Percentiles rank a stretch among this genome's conserved stretches.
These are phyloP conservation scores for Funneliformis caledonium DNA, from an alignment of 371 early-diverging fungal genomes.

Conservation along the genomic window DNA sequence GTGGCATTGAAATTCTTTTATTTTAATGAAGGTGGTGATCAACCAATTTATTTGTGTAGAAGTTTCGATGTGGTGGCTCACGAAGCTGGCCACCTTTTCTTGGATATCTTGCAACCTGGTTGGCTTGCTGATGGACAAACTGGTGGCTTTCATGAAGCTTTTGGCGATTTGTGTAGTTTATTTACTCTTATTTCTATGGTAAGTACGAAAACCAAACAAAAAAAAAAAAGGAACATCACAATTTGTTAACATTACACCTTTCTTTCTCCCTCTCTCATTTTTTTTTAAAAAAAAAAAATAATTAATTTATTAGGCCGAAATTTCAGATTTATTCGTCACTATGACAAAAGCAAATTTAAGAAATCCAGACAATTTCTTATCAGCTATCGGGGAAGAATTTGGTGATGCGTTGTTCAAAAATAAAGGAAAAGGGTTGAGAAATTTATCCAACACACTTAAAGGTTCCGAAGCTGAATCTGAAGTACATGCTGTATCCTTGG, in stretches of 20 bases:
- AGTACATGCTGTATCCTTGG: conserved; percentile 16
- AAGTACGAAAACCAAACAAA: neutral
- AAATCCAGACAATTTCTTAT: conserved; percentile 1
- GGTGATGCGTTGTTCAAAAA: conserved; percentile 1
- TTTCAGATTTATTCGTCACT: neutral
- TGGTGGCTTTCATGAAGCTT: conserved; percentile 26
- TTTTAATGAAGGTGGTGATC: neutral
- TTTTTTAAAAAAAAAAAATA: no score
- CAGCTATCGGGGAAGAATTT: conserved; percentile 30
- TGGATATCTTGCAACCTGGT: neutral
- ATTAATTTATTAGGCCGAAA: neutral
- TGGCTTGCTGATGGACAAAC: conserved; percentile 17
- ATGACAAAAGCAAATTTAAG: conserved; percentile 11
- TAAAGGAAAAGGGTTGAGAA: conserved; percentile 27
- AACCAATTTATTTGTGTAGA: conserved; percentile 11
- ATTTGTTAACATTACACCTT: neutral
- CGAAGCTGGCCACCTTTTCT: neutral
- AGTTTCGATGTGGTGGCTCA: conserved; percentile 17
- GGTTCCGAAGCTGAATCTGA: neutral
- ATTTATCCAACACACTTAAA: conserved; percentile 2
- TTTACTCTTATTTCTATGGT: conserved; percentile 21
- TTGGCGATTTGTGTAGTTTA: conserved; percentile 15
- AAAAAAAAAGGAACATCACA: neutral
- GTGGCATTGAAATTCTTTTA: neutral
- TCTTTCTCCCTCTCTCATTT: no score